Evolutionary conservation across 1,284 basidiomycete genomes (phyloP), one percentile per base, ranked within the genome.

Genomic region (Cronartium quercuum): DNA sequence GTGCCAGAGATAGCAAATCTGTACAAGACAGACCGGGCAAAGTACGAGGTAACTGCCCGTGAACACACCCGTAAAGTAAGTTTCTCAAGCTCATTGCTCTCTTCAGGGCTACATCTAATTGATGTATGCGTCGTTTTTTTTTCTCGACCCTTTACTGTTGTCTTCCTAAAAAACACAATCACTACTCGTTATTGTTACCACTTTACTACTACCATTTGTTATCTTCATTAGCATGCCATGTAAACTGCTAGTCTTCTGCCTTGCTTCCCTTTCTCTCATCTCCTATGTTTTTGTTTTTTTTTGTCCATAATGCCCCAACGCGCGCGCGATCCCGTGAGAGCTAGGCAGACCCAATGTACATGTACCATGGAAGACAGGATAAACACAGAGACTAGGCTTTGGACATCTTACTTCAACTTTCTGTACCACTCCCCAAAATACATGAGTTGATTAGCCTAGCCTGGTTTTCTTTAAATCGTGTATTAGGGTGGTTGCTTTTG

Each of bases 21-120:
- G 79, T 97, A 95, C 88, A 95, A 95, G 91, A 94, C 91, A 63
- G 92, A 96, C 83, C 88, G 92, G 80, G 85, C 90, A 78, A 88
- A 92, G 80, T 96, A 96, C 83, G 94, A 96, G 84, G 90, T 91
- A 77, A 96, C 92, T 38, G 94, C 94, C 60, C 87, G 92, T 84
- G 94, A 96, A 86, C 41, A 73, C 57, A 76, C 75, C 55, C 68
- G 51, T 40, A 76, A 76, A 75, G 73, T 75, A 63, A 38, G 73
- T 18, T 10, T 55, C 3, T 42, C 37, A 34, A 21, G 2, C 0
- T 21, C 51, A 21, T 9, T 29, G 47, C 51, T 55, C 18, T 4
- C 51, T 21, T 55, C n/a, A n/a, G 29, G 51, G 9, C 3, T 55
- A 55, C n/a, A n/a, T n/a, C n/a, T n/a, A n/a, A n/a, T 24, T 18